A percentile compares a stretch with the other conserved stretches of the same genome.
These are phyloP conservation scores for Fusarium nematophilum DNA, from an alignment of 2,329 filamentous ascomycete species.

Conservation along the genomic window DNA sequence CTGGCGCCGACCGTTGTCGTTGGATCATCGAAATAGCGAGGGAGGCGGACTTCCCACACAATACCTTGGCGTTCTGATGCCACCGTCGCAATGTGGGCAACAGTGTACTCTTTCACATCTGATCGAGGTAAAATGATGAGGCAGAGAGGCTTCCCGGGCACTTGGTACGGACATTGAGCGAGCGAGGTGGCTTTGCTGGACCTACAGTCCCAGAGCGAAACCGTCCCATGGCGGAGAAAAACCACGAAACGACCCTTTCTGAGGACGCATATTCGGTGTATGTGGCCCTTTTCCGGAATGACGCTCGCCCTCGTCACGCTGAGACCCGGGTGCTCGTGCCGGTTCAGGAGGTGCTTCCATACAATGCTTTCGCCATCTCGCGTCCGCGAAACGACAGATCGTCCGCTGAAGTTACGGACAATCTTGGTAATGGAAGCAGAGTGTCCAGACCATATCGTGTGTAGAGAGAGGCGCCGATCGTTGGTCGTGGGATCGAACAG, in stretches of 20 bases:
- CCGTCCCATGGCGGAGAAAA: slow-evolving; percentile 77
- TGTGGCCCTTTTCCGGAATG: slow-evolving; percentile 75
- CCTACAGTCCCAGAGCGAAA: slow-evolving; percentile 85
- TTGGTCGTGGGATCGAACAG: slow-evolving; percentile 80
- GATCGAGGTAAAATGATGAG: slow-evolving; percentile 77
- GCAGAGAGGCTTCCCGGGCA: slow-evolving; percentile 80
- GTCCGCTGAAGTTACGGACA: slow-evolving; percentile 84
- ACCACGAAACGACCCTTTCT: slow-evolving; percentile 82
- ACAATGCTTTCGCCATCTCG: slow-evolving; percentile 82
- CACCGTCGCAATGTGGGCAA: slow-evolving; percentile 82
- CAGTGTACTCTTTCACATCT: slow-evolving; percentile 65
- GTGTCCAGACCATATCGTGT: slow-evolving; percentile 85
- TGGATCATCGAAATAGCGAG: slow-evolving; percentile 54
- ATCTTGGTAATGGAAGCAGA: slow-evolving; percentile 84
- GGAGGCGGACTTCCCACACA: slow-evolving; percentile 81
- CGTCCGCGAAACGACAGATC: slow-evolving; percentile 84
- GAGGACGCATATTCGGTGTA: slow-evolving; percentile 83
- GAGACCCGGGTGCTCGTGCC: slow-evolving; percentile 51
- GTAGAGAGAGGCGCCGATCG: slow-evolving; percentile 68
- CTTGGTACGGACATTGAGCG: slow-evolving; percentile 59
- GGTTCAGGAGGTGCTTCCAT: slow-evolving; percentile 75
- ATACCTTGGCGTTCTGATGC: slow-evolving; percentile 82
- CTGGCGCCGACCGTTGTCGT: slow-evolving; percentile 36
- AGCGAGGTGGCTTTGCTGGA: slow-evolving; percentile 68
- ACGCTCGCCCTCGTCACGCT: slow-evolving; percentile 73